Evolutionary conservation across 2,329 filamentous ascomycete genomes (phyloP).

Genomic region (Lecanicillium sp.): DNA sequence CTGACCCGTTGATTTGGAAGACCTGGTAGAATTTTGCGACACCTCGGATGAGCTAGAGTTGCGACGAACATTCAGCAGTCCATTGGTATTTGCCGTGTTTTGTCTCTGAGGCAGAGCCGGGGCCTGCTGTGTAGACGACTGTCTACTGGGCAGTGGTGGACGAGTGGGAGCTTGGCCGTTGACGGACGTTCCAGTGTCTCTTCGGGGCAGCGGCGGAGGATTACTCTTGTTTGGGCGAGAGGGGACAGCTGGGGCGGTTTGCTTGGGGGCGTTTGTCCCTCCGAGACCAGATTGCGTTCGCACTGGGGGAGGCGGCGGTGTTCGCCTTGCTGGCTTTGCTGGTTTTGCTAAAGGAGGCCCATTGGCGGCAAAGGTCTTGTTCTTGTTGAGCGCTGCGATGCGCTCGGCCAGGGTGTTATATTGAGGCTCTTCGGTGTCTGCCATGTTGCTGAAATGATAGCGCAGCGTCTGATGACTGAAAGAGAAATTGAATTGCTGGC

Average conservation of each 20-base stretch:
- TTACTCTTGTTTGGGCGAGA: conserved; percentile 27
- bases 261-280: conserved; percentile 16
- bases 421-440: conserved; percentile 55
- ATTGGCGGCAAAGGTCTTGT: conserved; percentile 49
- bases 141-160: conserved; percentile 31
- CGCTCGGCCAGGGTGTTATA: conserved; percentile 56
- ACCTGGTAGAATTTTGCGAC: conserved; percentile 49
- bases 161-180: conserved; percentile 20
- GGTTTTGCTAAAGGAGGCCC: conserved; percentile 36
- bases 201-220: conserved; percentile 31
- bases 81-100: conserved; percentile 35
- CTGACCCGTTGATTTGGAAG: conserved; percentile 44
- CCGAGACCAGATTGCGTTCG: conserved; percentile 32
- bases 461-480: neutral
- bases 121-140: conserved; percentile 27
- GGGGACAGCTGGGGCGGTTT: conserved; percentile 33
- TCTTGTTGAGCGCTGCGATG: conserved; percentile 57
- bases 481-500: too few species aligned
- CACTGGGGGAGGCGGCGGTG: conserved; percentile 36
- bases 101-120: conserved; percentile 48
- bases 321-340: conserved; percentile 5
- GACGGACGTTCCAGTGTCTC: conserved; percentile 20
- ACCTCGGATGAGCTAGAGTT: conserved; percentile 54
- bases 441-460: conserved; percentile 37
- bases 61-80: conserved; percentile 36